Conservation (phyloP, 768 basidiomycete species). For the Pulveroboletus sp. region DNA sequence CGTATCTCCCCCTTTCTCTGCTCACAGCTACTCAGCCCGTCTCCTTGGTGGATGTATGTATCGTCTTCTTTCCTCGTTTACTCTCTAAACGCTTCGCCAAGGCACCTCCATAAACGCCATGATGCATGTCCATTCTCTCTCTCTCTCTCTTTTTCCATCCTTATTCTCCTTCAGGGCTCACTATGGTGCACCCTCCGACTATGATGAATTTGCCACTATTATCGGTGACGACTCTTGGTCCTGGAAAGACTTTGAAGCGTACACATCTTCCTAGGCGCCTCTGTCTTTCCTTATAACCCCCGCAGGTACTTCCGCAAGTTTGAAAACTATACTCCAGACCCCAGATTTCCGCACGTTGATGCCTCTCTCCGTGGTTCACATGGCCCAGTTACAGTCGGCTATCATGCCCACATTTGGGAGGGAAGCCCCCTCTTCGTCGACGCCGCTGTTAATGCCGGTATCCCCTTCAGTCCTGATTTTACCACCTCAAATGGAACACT, state of each 20-base stretch:
- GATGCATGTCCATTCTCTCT: conserved; percentile 29
- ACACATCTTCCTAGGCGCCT: not conserved
- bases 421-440: conserved; percentile 50
- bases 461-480: conserved; percentile 52
- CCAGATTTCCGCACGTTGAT: conserved; percentile 48
- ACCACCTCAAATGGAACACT: conserved; percentile 52
- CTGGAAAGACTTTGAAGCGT: conserved; percentile 50
- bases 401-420: conserved; percentile 43
- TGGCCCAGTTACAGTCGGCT: conserved; percentile 61
- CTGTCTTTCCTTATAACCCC: not conserved
- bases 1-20: not conserved
- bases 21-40: conserved; percentile 42
- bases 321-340: conserved; percentile 51
- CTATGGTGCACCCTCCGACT: conserved; percentile 62
- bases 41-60: conserved; percentile 69
- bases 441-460: conserved; percentile 46
- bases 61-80: not conserved
- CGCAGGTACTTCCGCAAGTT: conserved; percentile 67
- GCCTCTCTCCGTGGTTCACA: conserved; percentile 39
- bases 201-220: conserved; percentile 58
- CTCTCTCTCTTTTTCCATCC: not conserved
- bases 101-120: conserved; percentile 63
- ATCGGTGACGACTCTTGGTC: conserved; percentile 53
- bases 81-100: conserved; percentile 15
- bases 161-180: conserved; percentile 38